Evolutionary conservation across 2,329 filamentous ascomycete genomes (phyloP).

Genomic region (Phialocephala sp.): DNA sequence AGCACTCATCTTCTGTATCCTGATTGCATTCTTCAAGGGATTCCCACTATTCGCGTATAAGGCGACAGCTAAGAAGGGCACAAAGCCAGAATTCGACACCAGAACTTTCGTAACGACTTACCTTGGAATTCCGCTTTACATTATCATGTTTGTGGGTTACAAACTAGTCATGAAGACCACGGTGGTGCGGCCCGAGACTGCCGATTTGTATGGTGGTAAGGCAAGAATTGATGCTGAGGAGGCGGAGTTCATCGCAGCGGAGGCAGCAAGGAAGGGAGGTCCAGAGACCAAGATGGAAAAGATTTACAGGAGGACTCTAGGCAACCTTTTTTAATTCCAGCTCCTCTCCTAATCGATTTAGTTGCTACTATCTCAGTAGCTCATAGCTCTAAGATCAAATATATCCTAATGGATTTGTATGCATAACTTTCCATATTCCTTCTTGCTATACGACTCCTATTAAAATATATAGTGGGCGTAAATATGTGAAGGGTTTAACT

Average conservation of each 20-base stretch:
- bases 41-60: constrained; percentile 74
- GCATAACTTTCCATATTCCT: too few species aligned
- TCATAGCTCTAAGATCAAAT: too few species aligned
- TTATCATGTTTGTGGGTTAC: constrained; percentile 62
- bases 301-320: constrained; percentile 36
- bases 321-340: constrained; percentile 10
- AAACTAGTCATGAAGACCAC: constrained; percentile 52
- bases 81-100: constrained; percentile 62
- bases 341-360: too few species aligned
- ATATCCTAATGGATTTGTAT: too few species aligned
- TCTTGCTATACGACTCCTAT: too few species aligned
- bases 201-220: constrained; percentile 63
- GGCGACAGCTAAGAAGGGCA: constrained; percentile 43
- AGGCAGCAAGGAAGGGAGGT: constrained; percentile 30
- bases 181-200: constrained; percentile 53
- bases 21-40: constrained; percentile 84
- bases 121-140: constrained; percentile 65
- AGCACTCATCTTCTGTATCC: constrained; percentile 71
- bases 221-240: constrained; percentile 65
- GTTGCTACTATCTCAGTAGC: too few species aligned
- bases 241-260: constrained; percentile 43
- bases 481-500: too few species aligned
- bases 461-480: too few species aligned
- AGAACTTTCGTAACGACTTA: constrained; percentile 70
- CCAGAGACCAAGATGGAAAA: constrained; percentile 34